Evolutionary conservation across 1,139 yeast genomes (phyloP).

Genomic region (Debaryomycetaceae sp.): DNA sequence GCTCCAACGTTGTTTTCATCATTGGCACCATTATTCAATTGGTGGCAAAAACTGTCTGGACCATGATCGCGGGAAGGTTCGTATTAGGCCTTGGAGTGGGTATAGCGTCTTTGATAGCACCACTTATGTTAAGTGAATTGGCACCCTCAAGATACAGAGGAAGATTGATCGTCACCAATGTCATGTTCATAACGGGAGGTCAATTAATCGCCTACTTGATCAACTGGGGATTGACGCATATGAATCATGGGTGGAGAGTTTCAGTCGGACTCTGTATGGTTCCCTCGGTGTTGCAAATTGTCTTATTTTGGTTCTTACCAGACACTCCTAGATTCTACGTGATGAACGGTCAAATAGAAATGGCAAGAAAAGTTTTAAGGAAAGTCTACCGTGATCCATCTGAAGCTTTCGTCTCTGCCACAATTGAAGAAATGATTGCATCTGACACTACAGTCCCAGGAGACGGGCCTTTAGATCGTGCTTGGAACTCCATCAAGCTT

Average conservation of each 20-base stretch:
- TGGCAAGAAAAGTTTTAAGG: conserved; percentile 63
- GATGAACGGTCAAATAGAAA: conserved; percentile 59
- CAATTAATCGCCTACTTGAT: conserved; percentile 88
- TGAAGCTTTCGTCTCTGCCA: conserved; percentile 53
- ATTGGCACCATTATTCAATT: conserved; percentile 83
- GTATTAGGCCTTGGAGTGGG: conserved; percentile 97
- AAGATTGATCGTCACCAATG: conserved; percentile 66
- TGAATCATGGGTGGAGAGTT: conserved; percentile 87
- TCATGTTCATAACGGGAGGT: conserved; percentile 81
- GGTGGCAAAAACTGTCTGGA: conserved; percentile 77
- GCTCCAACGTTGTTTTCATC: conserved; percentile 74
- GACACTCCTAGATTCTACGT: conserved; percentile 92
- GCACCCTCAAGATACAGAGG: conserved; percentile 94
- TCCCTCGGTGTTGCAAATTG: conserved; percentile 79
- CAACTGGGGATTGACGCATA: conserved; percentile 80
- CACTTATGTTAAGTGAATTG: conserved; percentile 84
- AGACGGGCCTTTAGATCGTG: conserved; percentile 45
- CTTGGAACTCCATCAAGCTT: conserved; percentile 62
- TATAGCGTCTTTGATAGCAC: conserved; percentile 85
- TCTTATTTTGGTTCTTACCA: conserved; percentile 78
- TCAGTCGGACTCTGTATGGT: conserved; percentile 86
- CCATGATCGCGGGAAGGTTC: conserved; percentile 87
- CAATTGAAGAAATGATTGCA: conserved; percentile 54
- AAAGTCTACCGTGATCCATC: conserved; percentile 57
- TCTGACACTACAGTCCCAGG: conserved; percentile 68